Conservation (phyloP, 2,329 filamentous ascomycete species). For the Epichloe glyceriae region DNA sequence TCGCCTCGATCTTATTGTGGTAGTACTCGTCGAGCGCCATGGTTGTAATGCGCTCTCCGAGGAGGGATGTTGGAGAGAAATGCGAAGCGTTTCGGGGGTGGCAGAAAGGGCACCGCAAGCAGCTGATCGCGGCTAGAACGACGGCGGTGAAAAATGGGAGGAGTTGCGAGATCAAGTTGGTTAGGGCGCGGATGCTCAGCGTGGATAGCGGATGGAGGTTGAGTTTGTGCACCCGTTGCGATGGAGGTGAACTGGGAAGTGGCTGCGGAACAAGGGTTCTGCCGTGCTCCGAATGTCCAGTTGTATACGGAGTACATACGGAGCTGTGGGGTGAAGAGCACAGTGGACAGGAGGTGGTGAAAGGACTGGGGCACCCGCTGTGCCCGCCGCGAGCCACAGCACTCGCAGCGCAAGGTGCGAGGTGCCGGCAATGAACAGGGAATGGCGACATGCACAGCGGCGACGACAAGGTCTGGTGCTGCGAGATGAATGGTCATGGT, state of each 20-base stretch:
- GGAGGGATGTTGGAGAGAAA: not conserved
- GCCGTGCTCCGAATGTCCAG: constrained; percentile 7
- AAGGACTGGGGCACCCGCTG: too few relatives aligned
- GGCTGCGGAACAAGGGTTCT: constrained; percentile 8
- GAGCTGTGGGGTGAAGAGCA: too few relatives aligned
- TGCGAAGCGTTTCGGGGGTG: too few relatives aligned
- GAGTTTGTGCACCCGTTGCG: not conserved
- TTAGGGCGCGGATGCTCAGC: not conserved
- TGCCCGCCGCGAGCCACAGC: too few relatives aligned
- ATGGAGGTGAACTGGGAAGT: constrained; percentile 4
- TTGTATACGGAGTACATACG: too few relatives aligned
- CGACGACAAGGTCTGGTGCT: too few relatives aligned
- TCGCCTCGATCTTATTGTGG: constrained; percentile 99
- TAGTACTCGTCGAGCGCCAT: constrained; percentile 99
- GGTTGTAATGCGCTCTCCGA: constrained; percentile 18
- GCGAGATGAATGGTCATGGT: too few relatives aligned
- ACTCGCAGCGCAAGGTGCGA: too few relatives aligned
- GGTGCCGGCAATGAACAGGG: too few relatives aligned
- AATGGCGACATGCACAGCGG: too few relatives aligned
- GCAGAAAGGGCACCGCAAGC: not conserved
- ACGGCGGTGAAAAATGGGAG: not conserved
- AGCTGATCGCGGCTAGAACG: not conserved
- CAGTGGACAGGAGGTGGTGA: too few relatives aligned
- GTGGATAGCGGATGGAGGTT: constrained; percentile 1
- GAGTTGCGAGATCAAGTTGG: not conserved